phyloP scores from a whole-genome alignment of 2,329 filamentous ascomycete genomes.

The Cordyceps javanica region DNA sequence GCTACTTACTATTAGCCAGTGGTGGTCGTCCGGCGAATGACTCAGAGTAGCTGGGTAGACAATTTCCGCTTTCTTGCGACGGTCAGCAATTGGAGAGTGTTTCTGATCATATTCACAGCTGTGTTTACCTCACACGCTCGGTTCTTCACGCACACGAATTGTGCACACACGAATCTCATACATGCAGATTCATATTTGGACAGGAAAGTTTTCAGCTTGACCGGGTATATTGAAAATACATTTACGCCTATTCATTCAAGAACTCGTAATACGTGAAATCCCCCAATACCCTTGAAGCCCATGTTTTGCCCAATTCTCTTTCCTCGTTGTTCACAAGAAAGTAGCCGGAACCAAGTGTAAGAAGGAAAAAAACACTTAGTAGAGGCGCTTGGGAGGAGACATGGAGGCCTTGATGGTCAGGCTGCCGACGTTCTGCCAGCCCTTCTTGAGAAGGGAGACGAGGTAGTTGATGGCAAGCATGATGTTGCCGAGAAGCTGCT shows the following conservation, averaged over 20 bases:
- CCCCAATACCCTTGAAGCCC: not conserved
- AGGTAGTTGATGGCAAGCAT: slow-evolving; percentile 99
- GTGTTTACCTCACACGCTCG: too few species aligned
- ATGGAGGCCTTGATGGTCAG: slow-evolving; percentile 99
- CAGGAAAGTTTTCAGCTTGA: not conserved
- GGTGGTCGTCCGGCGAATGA: not conserved
- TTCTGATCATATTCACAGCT: too few species aligned
- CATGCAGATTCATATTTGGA: not conserved
- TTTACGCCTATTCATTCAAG: slow-evolving; percentile 10
- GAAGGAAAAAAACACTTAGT: slow-evolving; percentile 53
- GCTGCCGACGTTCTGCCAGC: slow-evolving; percentile 99
- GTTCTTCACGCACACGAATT: not conserved
- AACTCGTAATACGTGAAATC: slow-evolving; percentile 6
- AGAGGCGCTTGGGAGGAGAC: slow-evolving; percentile 96
- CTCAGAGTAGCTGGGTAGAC: not conserved
- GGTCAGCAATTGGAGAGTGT: too few species aligned
- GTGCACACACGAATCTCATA: not conserved
- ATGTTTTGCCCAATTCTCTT: not conserved
- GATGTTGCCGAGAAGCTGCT: slow-evolving; percentile 96
- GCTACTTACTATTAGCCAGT: too few species aligned
- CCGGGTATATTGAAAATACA: slow-evolving; percentile 11
- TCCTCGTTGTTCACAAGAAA: not conserved
- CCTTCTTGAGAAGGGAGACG: slow-evolving; percentile 99
- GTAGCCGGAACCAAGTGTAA: not conserved
- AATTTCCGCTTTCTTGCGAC: too few species aligned